phyloP scores from a whole-genome alignment of 78 protist species.

The Dictyostelium purpureum region DNA sequence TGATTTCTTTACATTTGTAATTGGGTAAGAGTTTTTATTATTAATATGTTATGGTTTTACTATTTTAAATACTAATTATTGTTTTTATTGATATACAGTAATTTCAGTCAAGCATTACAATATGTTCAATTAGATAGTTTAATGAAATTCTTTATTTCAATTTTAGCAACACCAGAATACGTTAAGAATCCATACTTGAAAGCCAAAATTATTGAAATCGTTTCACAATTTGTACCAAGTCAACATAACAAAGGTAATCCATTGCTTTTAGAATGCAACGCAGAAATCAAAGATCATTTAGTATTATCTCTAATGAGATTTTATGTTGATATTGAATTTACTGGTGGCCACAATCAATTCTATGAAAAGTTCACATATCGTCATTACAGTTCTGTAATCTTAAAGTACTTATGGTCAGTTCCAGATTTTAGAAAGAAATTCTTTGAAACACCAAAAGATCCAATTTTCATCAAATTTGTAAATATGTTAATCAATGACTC shows the following conservation, averaged over 20 bases:
- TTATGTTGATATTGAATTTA: conserved; percentile 80
- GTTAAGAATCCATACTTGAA: conserved; percentile 79
- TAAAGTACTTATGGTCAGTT: conserved; percentile 64
- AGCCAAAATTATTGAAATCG: conserved; percentile 70
- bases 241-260: conserved; percentile 7
- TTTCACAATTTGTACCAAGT: conserved; percentile 2
- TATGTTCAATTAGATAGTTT: conserved; percentile 27
- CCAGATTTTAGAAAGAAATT: conserved; percentile 51
- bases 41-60: background rate
- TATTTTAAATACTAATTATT: background rate
- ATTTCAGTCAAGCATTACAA: conserved; percentile 22
- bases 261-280: conserved; percentile 25
- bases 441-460: conserved; percentile 5
- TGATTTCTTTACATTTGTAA: conserved; percentile 57
- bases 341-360: conserved; percentile 81
- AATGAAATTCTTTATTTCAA: conserved; percentile 61
- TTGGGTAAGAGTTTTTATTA: background rate
- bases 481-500: conserved; percentile 81
- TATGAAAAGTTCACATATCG: conserved; percentile 74
- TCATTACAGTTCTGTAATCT: conserved; percentile 20
- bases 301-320: conserved; percentile 57
- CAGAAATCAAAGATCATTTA: conserved; percentile 36
- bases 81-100: background rate
- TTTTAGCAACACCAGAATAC: conserved; percentile 65
- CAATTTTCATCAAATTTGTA: conserved; percentile 59